A percentile compares a stretch with the other conserved stretches of the same genome.
These are phyloP conservation scores for Chaetomium cochliodes DNA, from an alignment of 495 filamentous ascomycete genomes.

Conservation along the genomic window DNA sequence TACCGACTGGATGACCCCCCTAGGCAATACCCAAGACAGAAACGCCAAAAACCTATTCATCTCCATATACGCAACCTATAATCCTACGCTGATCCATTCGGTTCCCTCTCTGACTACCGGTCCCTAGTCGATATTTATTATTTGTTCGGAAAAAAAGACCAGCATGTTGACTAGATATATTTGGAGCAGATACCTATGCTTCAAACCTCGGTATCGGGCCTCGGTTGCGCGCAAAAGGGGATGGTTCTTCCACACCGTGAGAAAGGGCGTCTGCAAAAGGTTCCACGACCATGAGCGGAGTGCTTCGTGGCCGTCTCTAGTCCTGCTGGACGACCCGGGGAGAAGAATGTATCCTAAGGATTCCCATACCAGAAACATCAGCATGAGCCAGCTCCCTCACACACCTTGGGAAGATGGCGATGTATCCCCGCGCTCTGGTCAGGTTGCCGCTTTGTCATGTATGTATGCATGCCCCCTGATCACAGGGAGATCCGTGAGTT, in stretches of 20 bases:
- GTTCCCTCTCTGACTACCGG: background rate
- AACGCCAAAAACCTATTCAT: no score
- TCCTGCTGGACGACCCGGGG: background rate
- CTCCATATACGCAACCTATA: no score
- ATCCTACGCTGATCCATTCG: background rate
- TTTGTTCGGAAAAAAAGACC: background rate
- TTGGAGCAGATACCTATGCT: background rate
- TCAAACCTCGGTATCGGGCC: background rate
- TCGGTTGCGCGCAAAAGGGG: background rate
- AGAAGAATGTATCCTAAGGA: background rate
- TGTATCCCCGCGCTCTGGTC: background rate
- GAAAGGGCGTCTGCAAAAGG: background rate
- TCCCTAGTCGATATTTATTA: background rate
- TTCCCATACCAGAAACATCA: slow-evolving; percentile 2
- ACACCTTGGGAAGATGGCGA: background rate
- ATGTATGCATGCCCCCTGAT: background rate
- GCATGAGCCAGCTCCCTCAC: slow-evolving; percentile 7
- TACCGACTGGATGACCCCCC: no score
- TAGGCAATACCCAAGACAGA: background rate
- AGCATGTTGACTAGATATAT: background rate
- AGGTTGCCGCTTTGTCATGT: background rate
- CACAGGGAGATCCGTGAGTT: no score
- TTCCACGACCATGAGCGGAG: slow-evolving; percentile 1
- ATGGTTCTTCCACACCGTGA: background rate
- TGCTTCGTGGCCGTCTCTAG: slow-evolving; percentile 3